Evolutionary conservation across 2,329 filamentous ascomycete genomes (phyloP), one percentile per base, ranked within the genome.

Genomic region (Sclerotiophoma versabilis): DNA sequence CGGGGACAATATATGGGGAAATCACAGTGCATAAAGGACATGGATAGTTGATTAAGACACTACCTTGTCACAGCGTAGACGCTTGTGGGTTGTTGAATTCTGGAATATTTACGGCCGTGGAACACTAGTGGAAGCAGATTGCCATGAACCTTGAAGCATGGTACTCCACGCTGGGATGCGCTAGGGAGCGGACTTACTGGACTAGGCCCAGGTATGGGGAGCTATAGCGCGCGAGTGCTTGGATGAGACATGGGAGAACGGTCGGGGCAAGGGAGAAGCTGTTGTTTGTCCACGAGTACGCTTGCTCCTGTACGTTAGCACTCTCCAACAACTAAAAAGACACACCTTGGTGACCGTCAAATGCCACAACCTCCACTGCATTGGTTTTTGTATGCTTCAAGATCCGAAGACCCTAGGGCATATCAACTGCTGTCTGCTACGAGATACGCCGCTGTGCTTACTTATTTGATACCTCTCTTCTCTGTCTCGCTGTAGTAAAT

Each of bases 401-500:
- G 56, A 61, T 62, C 61, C 58, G 45, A 58, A 52, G 59, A 66
- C 56, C 56, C 62, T 63, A 59, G 52, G 55, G 47, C 60, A 52
- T 55, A 56, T 63, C 54, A 63, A 64, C 61, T 47, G 42, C 57
- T 49, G 48, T 47, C 20, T 42, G 49, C 38, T 47, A 41, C 42
- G 25, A 23, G 15, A 42, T 23, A 45, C 33, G 30, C 57, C 32
- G 20, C 3, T n/a, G 49, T 58, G 42, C 43, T 42, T 37, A 63
- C 64, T 62, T 62, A 74, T 53, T 73, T 74, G 55, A 97, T 80
- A 2, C 93, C 93, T 59, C 92, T 83, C 80, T 95, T 96, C 83
- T 96, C 93, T 69, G 89, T 91, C 76, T 98, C 93, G 5, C 91
- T 95, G 69, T 93, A 97, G 85, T 97, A 98, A 69, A 98, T 96